Base-by-base conservation (phyloP, 192 early-diverging fungal genomes). In the Lobulomyces angularis region DNA sequence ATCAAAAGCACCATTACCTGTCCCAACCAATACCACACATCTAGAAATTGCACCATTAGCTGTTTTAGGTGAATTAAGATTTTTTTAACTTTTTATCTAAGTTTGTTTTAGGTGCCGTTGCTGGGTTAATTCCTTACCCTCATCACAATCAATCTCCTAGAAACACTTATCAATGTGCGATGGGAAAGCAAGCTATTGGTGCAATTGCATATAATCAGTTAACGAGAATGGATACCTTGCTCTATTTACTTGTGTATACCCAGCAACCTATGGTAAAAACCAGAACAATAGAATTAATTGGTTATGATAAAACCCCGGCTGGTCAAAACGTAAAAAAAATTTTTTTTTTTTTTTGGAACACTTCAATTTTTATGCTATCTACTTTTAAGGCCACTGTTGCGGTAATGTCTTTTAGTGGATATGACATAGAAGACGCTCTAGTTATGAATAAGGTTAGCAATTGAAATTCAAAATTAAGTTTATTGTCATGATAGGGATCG, bases 101-200 rank as follows among this genome's bases (percentile, higher is more conserved):
- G n/a, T n/a, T n/a, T n/a, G n/a, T n/a, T n/a, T n/a, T 97, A 31
- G 93, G 93, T 32, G 89, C 88, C 14, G 90, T 95, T 11, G 93
- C 93, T n/a, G 90, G 90, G 4, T 59, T 97, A 31, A 94, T 97
- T 76, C 93, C 93, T 27, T 97, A 89, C 57, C 90, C 90, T 28
- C 88, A 97, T 61, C 93, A 97, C 66, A 97, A 97, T 62, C 93
- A 97, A 65, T 88, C 85, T 41, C 90, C 93, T 23, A 82, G 93
- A 64, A 94, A 94, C 69, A 94, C 90, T 4, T 96, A 94, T 59
- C 93, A 96, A 71, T 94, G 83, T 44, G 90, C 90, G 58, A 97
- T 97, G 94, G 89, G 89, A 48, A 97, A 97, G 58, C 94, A 97
- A 67, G 90, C 94, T 26, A 97, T 97, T 38, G 93, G 93, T 12